Base-by-base conservation (phyloP, 2,329 filamentous ascomycete genomes). In the Fonsecaea pugnacius region DNA sequence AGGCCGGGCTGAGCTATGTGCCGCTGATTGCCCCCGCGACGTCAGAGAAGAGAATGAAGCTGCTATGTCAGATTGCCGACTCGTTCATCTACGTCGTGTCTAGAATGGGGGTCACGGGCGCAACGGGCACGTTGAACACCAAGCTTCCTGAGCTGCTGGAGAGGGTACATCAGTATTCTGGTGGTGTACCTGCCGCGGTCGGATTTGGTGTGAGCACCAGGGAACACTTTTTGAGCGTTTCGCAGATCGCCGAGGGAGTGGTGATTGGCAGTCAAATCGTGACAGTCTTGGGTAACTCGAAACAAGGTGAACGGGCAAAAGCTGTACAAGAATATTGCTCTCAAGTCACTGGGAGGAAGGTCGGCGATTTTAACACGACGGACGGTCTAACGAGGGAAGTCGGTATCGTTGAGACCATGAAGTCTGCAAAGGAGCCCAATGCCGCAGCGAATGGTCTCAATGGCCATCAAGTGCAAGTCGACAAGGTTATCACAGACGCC, bases 61-160 rank as follows among this genome's bases (percentile, higher is more conserved):
- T 97, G 46, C 89, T 99, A 12, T 99, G 95, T 85, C 88, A 91
- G 77, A 94, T 99, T 68, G 95, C 95, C 74, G 94, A 98, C 79
- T 97, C 93, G 3, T 99, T 98, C 82, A 96, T 99, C 79, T 99
- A 99, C 77, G 93, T 99, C 67, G 95, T 99, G 62, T 98, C 94
- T 30, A 86, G 94, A 72, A 96, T 96, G 90, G 95, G 95, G 72
- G 94, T 98, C 62, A 99, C 95, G 9, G 95, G 95, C 72, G 95
- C 92, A 14, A 89, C 88, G 0, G 93, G 93, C 36, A 88, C 87
- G 30, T 80, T 99, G 73, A 96, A 91, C 77, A 84, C 88, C 51
- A 89, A 90, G 64, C 85, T 99, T 36, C 92, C 93, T 14, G 88
- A 90, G 58, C 85, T 99, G 40, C 82, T 99, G 63, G 85, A 86